These are phyloP conservation scores for Ramalina intermedia DNA, from an alignment of 495 filamentous ascomycete species.

Conservation along the genomic window DNA sequence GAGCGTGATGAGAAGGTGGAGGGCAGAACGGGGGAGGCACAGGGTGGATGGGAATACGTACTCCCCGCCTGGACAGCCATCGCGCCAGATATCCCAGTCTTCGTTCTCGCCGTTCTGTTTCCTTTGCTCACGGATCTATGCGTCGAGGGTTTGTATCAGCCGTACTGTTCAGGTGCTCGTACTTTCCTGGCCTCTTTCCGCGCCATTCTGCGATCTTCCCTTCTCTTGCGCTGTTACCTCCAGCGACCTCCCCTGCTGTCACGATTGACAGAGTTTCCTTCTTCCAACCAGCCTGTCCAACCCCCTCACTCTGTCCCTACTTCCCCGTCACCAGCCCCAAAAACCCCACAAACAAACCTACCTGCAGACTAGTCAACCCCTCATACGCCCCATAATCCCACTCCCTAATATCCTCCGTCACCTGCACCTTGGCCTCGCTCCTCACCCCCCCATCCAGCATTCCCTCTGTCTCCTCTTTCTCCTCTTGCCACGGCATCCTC, in stretches of 20 bases:
- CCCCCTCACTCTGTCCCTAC: too few relatives aligned
- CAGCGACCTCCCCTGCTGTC: too few relatives aligned
- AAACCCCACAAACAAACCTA: not conserved
- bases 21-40: not conserved
- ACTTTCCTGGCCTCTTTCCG: too few relatives aligned
- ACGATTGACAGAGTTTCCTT: too few relatives aligned
- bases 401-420: constrained; percentile 70
- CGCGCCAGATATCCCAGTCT: constrained; percentile 22
- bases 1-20: not conserved
- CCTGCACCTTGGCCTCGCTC: constrained; percentile 40
- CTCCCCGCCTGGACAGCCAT: constrained; percentile 42
- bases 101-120: constrained; percentile 23
- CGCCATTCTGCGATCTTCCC: too few relatives aligned
- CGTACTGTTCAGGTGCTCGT: not conserved
- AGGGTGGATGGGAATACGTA: constrained; percentile 18
- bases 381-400: constrained; percentile 98
- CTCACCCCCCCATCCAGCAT: constrained; percentile 18
- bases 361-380: constrained; percentile 50
- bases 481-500: constrained; percentile 37
- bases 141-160: not conserved
- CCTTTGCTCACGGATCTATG: constrained; percentile 49
- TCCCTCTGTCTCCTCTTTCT: not conserved
- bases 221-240: too few relatives aligned
- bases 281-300: too few relatives aligned
- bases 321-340: too few relatives aligned